Base-by-base conservation (phyloP, 163 green algal genomes). In the Scenedesmus sp. region DNA sequence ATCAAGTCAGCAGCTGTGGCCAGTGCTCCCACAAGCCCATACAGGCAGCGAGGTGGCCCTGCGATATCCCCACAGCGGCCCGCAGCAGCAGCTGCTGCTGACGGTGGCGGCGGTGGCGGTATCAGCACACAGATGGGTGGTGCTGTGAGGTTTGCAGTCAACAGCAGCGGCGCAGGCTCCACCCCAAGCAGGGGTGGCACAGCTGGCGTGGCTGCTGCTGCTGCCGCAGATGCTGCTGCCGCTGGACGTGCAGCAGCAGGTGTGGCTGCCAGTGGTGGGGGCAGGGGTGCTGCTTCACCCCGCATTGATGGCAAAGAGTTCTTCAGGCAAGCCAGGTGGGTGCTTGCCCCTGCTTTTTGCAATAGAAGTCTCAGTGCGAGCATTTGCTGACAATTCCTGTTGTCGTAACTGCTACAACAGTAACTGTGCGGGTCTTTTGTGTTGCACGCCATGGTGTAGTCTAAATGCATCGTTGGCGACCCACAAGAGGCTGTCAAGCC, bases 261-360 rank as follows among this genome's bases (percentile, higher is more conserved):
- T 23, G 60, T 12, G 18, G 62, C 64, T 67, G 89, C 13, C 23
- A n/a, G 5, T 12, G 55, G 56, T 23, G 67, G 26, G 10, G 52
- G 34, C 26, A 12, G n/a, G 6, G 66, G 34, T 3, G 34, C 18
- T 2, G 90, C 79, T 23, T 93, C 92, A 52, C 91, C 90, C 54
- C 74, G 91, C 4, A 93, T 97, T 18, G 96, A 98, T 92, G 96
- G 96, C 54, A 98, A 97, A 88, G 96, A 98, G 84, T 98, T 98
- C 92, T 98, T 98, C 92, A 92, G 94, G 66, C 93, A 95, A 90
- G 96, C 96, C 10, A 94, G 94, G 94, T 96, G 20, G 2, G 85
- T 79, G n/a, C 20, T 57, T 46, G 12, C 16, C 26, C 16, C 66
- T 76, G 66, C 16, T 34, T 46, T 46, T 46, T 46, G 3, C 62